Percentiles rank a stretch among this genome's conserved stretches.
Conservation (phyloP, 192 early-diverging fungal genomes). For the Ramicandelaber brevisporus region DNA sequence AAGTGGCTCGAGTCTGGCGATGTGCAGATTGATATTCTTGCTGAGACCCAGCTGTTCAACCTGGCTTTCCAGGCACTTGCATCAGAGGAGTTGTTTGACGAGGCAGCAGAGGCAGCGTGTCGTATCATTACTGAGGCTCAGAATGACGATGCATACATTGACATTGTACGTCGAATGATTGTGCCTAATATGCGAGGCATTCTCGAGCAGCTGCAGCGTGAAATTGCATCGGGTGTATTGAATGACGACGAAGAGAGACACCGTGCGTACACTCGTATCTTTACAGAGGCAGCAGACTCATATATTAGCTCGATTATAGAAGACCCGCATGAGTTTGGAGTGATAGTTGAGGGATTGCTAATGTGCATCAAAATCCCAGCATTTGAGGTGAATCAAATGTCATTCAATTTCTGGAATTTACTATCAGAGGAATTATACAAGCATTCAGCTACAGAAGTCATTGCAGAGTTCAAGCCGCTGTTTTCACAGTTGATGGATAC, state of each 20-base stretch:
- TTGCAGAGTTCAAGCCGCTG: constrained; percentile 22
- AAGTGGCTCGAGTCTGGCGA: constrained; percentile 69
- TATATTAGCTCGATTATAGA: constrained; percentile 47
- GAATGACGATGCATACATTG: constrained; percentile 25
- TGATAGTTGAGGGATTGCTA: constrained; percentile 58
- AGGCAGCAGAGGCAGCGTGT: constrained; percentile 58
- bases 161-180: constrained; percentile 31
- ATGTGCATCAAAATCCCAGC: constrained; percentile 54
- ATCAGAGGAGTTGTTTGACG: constrained; percentile 51
- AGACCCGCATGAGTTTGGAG: constrained; percentile 35
- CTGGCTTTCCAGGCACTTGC: constrained; percentile 47
- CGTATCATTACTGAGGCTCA: constrained; percentile 50
- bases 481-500: constrained; percentile 60
- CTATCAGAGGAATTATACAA: constrained; percentile 36
- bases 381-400: constrained; percentile 68
- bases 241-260: constrained; percentile 57
- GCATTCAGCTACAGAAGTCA: constrained; percentile 18
- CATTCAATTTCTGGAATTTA: constrained; percentile 75
- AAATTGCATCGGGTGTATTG: constrained; percentile 12
- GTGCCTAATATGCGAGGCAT: constrained; percentile 15
- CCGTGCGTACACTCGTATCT: constrained; percentile 63
- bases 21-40: constrained; percentile 31
- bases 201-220: constrained; percentile 10
- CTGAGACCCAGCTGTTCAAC: constrained; percentile 31
- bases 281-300: constrained; percentile 73